Conservation (phyloP, 2,329 filamentous ascomycete genomes). For the Colletotrichum australisinense region DNA sequence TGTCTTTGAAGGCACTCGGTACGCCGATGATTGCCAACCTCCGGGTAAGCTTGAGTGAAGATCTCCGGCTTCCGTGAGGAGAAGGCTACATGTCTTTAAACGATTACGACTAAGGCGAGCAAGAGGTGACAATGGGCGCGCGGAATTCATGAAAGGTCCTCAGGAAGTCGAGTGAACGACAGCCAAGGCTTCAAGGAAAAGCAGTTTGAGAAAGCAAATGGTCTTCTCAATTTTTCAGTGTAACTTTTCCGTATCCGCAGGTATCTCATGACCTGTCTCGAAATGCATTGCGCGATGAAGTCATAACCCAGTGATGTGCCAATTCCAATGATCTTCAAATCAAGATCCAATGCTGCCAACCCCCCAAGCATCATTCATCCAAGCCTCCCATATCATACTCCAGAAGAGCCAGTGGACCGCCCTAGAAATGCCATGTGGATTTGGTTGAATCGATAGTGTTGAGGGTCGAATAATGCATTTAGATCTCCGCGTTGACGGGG, state of each 20-base stretch:
- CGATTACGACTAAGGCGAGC: no score
- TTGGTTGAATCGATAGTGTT: background rate
- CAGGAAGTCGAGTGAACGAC: no score
- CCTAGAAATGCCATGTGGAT: background rate
- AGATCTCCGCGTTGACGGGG: conserved; percentile 32
- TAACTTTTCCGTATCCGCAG: background rate
- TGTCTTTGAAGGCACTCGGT: no score
- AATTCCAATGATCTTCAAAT: background rate
- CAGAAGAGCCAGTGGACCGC: background rate
- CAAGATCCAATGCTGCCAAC: background rate
- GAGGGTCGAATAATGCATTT: background rate
- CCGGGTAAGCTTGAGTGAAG: no score
- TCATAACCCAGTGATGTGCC: background rate
- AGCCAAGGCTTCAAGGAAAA: no score
- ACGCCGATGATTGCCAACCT: no score
- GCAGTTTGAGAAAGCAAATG: background rate
- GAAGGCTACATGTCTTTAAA: no score
- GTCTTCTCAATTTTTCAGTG: background rate
- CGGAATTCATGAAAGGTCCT: no score
- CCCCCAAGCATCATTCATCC: background rate
- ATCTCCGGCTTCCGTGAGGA: no score
- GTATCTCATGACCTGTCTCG: background rate
- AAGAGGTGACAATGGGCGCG: no score
- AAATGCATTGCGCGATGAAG: background rate
- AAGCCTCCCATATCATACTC: background rate